Evolutionary conservation across 1,284 basidiomycete genomes (phyloP).

Genomic region (Peniophora sp.): DNA sequence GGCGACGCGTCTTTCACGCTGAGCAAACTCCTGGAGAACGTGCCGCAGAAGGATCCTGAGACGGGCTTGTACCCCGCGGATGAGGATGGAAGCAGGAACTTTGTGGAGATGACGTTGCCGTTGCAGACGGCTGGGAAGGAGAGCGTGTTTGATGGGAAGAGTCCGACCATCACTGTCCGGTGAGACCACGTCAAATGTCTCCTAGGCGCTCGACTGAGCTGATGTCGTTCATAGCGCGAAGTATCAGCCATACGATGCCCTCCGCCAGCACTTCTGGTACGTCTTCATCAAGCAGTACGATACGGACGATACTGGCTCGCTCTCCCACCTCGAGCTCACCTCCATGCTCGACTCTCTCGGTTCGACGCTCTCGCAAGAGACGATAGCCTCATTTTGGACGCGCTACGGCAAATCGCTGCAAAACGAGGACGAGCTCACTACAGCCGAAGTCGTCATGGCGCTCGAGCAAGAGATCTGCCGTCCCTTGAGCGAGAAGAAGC

Average conservation of each 20-base stretch:
- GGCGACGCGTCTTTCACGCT: conserved; percentile 72
- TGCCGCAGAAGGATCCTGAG: conserved; percentile 63
- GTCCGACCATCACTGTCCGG: conserved; percentile 56
- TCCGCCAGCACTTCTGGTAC: conserved; percentile 88
- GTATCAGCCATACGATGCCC: conserved; percentile 90
- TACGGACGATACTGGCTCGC: conserved; percentile 70
- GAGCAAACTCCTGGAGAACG: conserved; percentile 60
- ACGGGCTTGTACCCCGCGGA: conserved; percentile 68
- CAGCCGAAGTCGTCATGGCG: conserved; percentile 74
- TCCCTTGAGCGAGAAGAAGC: conserved; percentile 63
- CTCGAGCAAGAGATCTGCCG: conserved; percentile 76
- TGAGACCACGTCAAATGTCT: conserved; percentile 23
- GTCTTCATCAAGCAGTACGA: conserved; percentile 91
- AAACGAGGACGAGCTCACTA: conserved; percentile 65
- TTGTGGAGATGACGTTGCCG: conserved; percentile 61
- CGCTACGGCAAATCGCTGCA: conserved; percentile 59
- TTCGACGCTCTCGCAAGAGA: conserved; percentile 79
- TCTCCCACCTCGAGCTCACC: conserved; percentile 84
- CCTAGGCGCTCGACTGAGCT: background rate
- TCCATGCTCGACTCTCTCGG: conserved; percentile 98
- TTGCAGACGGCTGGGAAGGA: conserved; percentile 44
- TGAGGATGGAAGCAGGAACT: conserved; percentile 45
- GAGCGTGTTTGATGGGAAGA: conserved; percentile 55
- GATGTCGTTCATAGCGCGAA: conserved; percentile 57
- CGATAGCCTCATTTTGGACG: conserved; percentile 77